These are phyloP conservation scores for Salvia rosmarinus DNA, from an alignment of 257 asterid genomes.

Conservation along the genomic window DNA sequence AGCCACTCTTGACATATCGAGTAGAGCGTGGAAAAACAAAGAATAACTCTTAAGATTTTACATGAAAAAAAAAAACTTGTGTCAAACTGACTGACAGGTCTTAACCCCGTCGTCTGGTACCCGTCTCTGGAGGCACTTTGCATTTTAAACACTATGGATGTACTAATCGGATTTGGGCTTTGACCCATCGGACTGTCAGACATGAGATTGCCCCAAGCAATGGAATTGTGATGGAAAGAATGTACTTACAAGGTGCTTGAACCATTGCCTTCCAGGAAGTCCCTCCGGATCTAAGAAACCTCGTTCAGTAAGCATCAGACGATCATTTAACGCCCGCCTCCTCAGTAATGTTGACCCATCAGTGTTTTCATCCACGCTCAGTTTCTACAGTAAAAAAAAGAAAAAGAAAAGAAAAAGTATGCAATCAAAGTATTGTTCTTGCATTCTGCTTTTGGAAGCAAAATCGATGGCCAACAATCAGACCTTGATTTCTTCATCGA, in stretches of 20 bases:
- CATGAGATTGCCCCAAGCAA: background rate
- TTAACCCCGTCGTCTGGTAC: no score
- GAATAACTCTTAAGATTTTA: no score
- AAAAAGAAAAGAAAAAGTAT: background rate
- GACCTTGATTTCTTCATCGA: conserved; percentile 66
- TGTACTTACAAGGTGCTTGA: conserved; percentile 79
- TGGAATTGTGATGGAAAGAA: background rate
- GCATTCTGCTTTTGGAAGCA: background rate
- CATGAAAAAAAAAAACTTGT: no score
- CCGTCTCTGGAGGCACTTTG: no score
- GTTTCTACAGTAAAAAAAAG: conserved; percentile 46
- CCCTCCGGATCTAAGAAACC: conserved; percentile 87
- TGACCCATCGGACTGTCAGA: no score
- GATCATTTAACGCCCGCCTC: conserved; percentile 70
- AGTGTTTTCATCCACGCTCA: conserved; percentile 40
- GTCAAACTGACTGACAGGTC: no score
- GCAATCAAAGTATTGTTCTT: background rate
- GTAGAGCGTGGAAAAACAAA: no score
- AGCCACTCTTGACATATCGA: no score
- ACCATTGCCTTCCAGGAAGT: conserved; percentile 72
- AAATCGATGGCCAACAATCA: conserved; percentile 16
- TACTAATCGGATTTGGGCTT: no score
- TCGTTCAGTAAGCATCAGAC: conserved; percentile 79
- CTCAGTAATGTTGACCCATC: conserved; percentile 48
- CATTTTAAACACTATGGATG: background rate